Base-by-base conservation (phyloP, 441 rosid genomes). In the Populus hybrid region DNA sequence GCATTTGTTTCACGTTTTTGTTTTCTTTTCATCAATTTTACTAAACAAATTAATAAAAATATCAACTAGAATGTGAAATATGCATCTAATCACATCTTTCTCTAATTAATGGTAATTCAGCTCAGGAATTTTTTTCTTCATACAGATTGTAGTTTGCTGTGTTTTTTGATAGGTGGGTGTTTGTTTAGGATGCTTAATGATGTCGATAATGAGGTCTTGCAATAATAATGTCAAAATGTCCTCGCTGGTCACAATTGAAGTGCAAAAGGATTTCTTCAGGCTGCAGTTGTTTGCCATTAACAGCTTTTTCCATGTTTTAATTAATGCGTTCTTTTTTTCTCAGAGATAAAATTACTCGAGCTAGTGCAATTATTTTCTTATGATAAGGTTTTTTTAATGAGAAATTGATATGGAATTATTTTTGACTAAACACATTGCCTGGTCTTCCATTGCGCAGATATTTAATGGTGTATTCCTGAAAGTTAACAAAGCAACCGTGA, bases 391-490 rank as follows among this genome's bases (percentile, higher is more conserved):
- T 18, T 53, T 50, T 53, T 53, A 30, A 1, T 53, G n/a, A 53
- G n/a, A 53, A 42, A 42, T 9, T 16, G 61, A 18, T 53, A 16
- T 6, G 61, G 61, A 53, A 53, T 53, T 53, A 16, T 53, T 16
- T 53, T 16, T 11, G 6, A 26, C 28, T 23, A 1, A 11, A 23
- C 53, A 14, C 50, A 14, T 61, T 36, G 32, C 65, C 4, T 24
- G 38, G 11, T 38, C 19, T 18, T 10, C 19, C 26, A 8, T n/a
- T 53, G n/a, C n/a, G 61, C 83, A 89, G 94, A 91, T 89, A 5
- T 89, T 89, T 63, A 92, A 92, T 80, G 97, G 98, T 14, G 98
- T 92, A 18, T 90, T 94, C 78, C 86, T 94, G 57, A 94, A 92
- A 81, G 98, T 94, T 9, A 93, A 88, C 90, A 24, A 92, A 93